phyloP scores from a whole-genome alignment of 208 protist species.

The Leishmania amazonensis region DNA sequence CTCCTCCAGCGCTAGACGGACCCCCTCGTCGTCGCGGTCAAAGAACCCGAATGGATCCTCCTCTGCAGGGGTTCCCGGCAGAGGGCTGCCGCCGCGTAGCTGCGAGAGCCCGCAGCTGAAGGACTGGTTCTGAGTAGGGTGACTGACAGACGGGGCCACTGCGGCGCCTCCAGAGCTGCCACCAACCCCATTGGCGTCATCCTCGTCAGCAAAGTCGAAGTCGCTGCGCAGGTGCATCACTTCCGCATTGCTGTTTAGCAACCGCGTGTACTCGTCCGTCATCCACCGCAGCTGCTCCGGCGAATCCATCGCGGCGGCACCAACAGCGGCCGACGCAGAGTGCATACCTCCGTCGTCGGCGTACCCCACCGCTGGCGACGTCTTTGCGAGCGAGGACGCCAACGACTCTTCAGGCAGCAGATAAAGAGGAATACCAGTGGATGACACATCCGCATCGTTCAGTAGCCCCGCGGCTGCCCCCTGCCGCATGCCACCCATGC shows the following conservation, averaged over 20 bases:
- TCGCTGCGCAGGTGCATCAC: conserved; percentile 64
- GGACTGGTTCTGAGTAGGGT: conserved; percentile 32
- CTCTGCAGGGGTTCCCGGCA: conserved; percentile 13
- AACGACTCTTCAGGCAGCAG: conserved; percentile 13
- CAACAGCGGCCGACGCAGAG: background rate
- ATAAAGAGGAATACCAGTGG: conserved; percentile 5
- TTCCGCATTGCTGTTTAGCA: conserved; percentile 69
- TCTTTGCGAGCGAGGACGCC: conserved; percentile 11
- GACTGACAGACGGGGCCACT: background rate
- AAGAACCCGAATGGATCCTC: background rate
- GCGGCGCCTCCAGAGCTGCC: background rate
- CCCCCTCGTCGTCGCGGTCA: conserved; percentile 25
- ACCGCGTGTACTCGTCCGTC: conserved; percentile 51
- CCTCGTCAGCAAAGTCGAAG: conserved; percentile 65
- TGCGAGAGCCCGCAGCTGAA: background rate
- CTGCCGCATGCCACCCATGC: background rate
- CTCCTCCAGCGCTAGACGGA: conserved; percentile 42
- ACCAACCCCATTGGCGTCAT: background rate
- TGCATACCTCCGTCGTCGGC: background rate
- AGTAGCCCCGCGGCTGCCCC: conserved; percentile 2
- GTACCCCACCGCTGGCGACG: background rate
- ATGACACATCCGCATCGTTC: background rate
- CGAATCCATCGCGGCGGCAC: conserved; percentile 15
- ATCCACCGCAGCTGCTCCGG: conserved; percentile 46
- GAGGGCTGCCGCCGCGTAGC: conserved; percentile 16